Conservation (phyloP, 768 basidiomycete genomes). For the Cytidiella melzeri region DNA sequence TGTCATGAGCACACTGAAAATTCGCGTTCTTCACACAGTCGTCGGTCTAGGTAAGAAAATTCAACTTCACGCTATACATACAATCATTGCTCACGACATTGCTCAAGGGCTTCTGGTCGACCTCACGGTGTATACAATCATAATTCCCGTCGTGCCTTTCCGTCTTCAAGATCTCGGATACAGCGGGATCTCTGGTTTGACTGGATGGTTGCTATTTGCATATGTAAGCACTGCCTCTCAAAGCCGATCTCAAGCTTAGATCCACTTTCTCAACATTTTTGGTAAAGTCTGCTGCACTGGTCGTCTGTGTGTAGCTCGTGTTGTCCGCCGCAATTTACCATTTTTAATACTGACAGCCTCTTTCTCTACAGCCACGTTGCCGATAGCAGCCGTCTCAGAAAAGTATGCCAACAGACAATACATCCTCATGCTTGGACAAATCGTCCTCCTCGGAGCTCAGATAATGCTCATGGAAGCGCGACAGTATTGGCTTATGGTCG, state of each 20-base stretch:
- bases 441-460: conserved; percentile 30
- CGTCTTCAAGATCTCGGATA: conserved; percentile 31
- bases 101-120: conserved; percentile 28
- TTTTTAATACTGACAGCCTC: conserved; percentile 27
- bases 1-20: neutral
- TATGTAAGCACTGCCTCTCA: too few species aligned
- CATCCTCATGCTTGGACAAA: conserved; percentile 27
- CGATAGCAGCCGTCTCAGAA: conserved; percentile 32
- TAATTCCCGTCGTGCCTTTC: conserved; percentile 36
- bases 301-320: conserved; percentile 4
- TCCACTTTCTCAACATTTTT: too few species aligned
- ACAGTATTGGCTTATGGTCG: conserved; percentile 32
- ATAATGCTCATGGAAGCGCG: conserved; percentile 36
- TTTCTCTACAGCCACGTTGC: conserved; percentile 30
- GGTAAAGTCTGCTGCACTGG: conserved; percentile 4
- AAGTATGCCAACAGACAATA: conserved; percentile 26
- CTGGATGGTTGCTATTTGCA: conserved; percentile 36
- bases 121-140: conserved; percentile 31
- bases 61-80: neutral
- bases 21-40: conserved; percentile 13
- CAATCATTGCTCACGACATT: neutral
- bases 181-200: conserved; percentile 25
- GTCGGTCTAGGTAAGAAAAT: conserved; percentile 21
- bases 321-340: too few species aligned
- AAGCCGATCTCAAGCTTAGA: too few species aligned